Percentiles rank a stretch among this genome's conserved stretches.
phyloP scores from a whole-genome alignment of 1,284 basidiomycete genomes.

The Taiwanofungus camphoratus region DNA sequence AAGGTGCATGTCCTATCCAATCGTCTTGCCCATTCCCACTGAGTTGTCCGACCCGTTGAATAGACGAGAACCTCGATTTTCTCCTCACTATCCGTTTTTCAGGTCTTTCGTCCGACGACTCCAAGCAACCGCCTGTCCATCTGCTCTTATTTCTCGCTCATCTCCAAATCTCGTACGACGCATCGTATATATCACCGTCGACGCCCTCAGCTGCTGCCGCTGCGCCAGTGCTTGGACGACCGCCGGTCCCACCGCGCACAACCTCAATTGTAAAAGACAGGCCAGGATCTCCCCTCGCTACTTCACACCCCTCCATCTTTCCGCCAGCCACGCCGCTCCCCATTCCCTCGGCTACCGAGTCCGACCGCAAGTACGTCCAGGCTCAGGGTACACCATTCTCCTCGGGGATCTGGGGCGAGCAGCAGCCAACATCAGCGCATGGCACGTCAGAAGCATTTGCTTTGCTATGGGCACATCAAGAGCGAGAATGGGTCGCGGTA shows the following conservation, averaged over 20 bases:
- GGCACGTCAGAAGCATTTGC: slow-evolving; percentile 44
- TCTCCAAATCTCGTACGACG: slow-evolving; percentile 74
- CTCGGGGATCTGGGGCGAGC: slow-evolving; percentile 68
- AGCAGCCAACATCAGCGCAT: slow-evolving; percentile 14
- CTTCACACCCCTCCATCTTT: slow-evolving; percentile 55
- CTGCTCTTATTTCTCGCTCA: slow-evolving; percentile 65
- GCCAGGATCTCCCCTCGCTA: slow-evolving; percentile 26
- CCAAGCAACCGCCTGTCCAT: slow-evolving; percentile 42
- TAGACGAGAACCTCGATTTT: slow-evolving; percentile 73
- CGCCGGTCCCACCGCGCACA: slow-evolving; percentile 23
- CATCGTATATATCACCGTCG: slow-evolving; percentile 69
- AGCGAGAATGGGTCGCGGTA: slow-evolving; percentile 66
- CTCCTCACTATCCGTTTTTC: slow-evolving; percentile 40
- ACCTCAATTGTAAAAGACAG: slow-evolving; percentile 25
- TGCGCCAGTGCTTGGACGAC: slow-evolving; percentile 12
- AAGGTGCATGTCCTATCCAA: slow-evolving; percentile 19
- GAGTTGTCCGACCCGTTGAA: neutral
- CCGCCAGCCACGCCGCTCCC: slow-evolving; percentile 75
- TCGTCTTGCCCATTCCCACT: neutral
- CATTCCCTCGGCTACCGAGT: slow-evolving; percentile 59
- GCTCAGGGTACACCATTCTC: slow-evolving; percentile 72
- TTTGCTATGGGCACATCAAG: slow-evolving; percentile 54
- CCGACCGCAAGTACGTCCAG: slow-evolving; percentile 67
- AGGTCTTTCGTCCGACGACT: slow-evolving; percentile 28
- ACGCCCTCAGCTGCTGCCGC: slow-evolving; percentile 18